Base-by-base conservation (phyloP, 305 asterid genomes). In the Solanum hybrid region DNA sequence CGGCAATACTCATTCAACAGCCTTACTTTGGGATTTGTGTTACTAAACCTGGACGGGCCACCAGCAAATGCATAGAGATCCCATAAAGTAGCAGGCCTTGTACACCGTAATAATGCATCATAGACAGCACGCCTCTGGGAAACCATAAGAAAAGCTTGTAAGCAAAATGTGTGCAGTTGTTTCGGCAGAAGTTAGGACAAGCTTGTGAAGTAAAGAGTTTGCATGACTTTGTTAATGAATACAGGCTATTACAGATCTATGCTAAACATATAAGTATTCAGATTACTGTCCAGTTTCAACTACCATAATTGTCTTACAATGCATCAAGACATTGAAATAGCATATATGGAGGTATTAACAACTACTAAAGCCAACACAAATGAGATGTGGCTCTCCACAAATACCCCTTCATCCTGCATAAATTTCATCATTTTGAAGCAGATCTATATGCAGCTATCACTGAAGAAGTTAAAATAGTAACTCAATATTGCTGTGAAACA, bases 101-200 rank as follows among this genome's bases (percentile, higher is more conserved):
- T 91, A 90, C 98, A 94, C 93, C 96, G 94, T 89, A 94, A 78
- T 89, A 97, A 91, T 71, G 99, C 98, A 73, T 95, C 97, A 90
- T 94, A 95, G 40, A 96, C 95, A 29, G 95, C 97, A 90, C 98
- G 98, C 95, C 99, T 94, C 99, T 97, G 96, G 91, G 93, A 90
- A 91, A 89, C 87, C 82, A 89, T 38, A 90, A 89, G 66, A 88
- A 64, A 31, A 85, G 51, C 88, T 60, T 85, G 77, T 60, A 34
- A 85, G 88, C 40, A 32, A 56, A 36, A 78, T 2, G 22, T 37
- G 85, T 11, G 11, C 56, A 78, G 85, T 78, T 78, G 60, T 78
- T 78, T 78, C 26, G 32, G 34, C 56, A n/a, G 32, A 78, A 78
- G 85, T 78, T n/a, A 78, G 60, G 60, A 78, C 5, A 38, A 78